Conservation (phyloP, 148 eudicot species). For the Fallopia convolvulus region DNA sequence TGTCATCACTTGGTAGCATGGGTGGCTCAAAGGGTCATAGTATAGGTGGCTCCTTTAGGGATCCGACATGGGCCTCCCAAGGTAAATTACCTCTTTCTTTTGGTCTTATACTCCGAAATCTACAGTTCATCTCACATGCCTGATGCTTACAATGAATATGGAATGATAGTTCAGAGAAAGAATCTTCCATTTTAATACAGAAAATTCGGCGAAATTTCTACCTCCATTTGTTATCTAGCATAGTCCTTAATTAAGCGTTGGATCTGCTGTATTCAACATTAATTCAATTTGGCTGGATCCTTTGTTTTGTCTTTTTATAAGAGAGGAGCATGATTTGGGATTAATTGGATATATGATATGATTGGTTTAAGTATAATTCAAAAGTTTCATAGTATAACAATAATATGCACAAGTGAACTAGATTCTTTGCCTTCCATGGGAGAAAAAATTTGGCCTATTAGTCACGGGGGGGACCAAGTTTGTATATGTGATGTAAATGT, state of each 20-base stretch:
- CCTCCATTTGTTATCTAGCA: background rate
- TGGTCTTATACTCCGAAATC: background rate
- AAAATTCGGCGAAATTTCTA: background rate
- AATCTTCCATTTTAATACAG: background rate
- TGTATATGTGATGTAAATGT: slow-evolving; percentile 11
- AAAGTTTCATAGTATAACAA: background rate
- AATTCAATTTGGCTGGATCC: slow-evolving; percentile 5
- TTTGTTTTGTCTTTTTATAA: background rate
- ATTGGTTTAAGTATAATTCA: background rate
- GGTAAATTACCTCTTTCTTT: slow-evolving; percentile 24
- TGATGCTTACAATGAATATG: background rate
- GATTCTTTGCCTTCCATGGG: background rate
- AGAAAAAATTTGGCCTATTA: background rate
- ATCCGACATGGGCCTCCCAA: slow-evolving; percentile 56
- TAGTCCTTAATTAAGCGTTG: background rate
- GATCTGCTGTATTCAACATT: background rate
- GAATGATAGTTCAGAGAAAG: background rate
- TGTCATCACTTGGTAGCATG: slow-evolving; percentile 23
- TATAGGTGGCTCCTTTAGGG: slow-evolving; percentile 23
- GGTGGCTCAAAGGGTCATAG: slow-evolving; percentile 17
- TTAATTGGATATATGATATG: background rate
- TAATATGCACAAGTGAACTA: background rate
- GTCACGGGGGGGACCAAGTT: slow-evolving; percentile 4
- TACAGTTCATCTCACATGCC: background rate
- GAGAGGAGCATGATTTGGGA: background rate